Base-by-base conservation (phyloP, 1,284 basidiomycete genomes). In the Stereum hirsutum region DNA sequence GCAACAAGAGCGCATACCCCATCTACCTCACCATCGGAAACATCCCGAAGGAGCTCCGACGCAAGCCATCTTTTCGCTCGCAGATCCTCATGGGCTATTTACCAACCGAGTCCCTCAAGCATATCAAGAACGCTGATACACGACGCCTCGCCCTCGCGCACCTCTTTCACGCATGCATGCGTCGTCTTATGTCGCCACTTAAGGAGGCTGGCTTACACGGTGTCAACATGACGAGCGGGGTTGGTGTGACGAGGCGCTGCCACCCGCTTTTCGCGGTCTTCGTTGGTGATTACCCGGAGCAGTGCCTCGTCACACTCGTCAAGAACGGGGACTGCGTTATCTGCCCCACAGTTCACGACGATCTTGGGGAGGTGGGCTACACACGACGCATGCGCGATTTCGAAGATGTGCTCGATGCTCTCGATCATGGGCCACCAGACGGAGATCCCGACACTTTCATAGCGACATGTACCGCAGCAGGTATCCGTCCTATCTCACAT, bases 281-380 rank as follows among this genome's bases (percentile, higher is more conserved):
- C 32, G 39, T 56, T 19, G 49, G 47, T 0, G 54, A 61, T 32
- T 53, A 55, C 35, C 58, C 56, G 0, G 57, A 60, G 27, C 57
- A 56, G 25, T 42, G 42, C 7, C 41, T 55, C 0, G 42, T 55
- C 0, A 43, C 52, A 3, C 32, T 49, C 11, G 38, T 39, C 28
- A 40, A 54, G 20, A 26, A 27, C 15, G 32, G 32, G 6, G 19
- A 32, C 10, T 46, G 44, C 14, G 25, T 23, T 12, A 33, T 27
- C 21, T 39, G 43, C 38, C 3, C 10, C 8, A n/a, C n/a, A n/a
- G 20, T 21, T 4, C 7, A 7, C 6, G 21, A 43, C 5, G 24
- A 37, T 6, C 34, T 43, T 8, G 42, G 42, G 15, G 21, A 38
- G 8, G 11, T 24, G 4, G 11, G 14, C 14, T 27, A 20, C 27